Evolutionary conservation across 495 filamentous ascomycete species (phyloP).

Genomic region (Podospora pseudoanserina): DNA sequence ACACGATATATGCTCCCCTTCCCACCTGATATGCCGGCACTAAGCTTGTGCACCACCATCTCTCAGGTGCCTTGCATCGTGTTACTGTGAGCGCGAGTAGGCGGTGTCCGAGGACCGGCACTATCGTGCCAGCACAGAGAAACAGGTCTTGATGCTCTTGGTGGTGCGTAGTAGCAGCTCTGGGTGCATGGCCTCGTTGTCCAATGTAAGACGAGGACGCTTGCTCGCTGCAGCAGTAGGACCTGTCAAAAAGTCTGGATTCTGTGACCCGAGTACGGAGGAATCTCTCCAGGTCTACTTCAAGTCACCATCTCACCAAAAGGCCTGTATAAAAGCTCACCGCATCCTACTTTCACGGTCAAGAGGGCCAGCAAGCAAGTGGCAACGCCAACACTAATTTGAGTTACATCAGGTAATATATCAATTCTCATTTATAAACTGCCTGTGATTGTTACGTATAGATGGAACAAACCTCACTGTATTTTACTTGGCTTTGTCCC

Average conservation of each 20-base stretch:
- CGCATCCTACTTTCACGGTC: neutral
- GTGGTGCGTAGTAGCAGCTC: neutral
- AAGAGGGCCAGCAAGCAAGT: neutral
- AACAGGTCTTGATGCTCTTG: neutral
- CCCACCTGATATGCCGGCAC: neutral
- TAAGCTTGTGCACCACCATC: neutral
- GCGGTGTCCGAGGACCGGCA: neutral
- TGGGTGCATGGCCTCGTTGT: neutral
- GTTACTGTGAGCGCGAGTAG: neutral
- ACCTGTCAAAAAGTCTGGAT: neutral
- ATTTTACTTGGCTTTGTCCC: neutral
- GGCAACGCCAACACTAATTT: neutral
- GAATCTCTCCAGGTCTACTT: neutral
- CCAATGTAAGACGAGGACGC: neutral
- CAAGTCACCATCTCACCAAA: neutral
- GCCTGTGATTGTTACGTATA: neutral
- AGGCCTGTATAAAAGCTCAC: neutral
- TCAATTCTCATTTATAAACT: neutral
- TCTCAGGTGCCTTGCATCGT: neutral
- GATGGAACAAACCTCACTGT: neutral
- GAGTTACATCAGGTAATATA: neutral
- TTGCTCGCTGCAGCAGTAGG: neutral
- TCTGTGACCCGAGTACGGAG: neutral
- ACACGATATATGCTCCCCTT: neutral
- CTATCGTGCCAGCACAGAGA: neutral